Evolutionary conservation across 805 yeast species (phyloP).

Genomic region (Starmerella ratchasimensis): DNA sequence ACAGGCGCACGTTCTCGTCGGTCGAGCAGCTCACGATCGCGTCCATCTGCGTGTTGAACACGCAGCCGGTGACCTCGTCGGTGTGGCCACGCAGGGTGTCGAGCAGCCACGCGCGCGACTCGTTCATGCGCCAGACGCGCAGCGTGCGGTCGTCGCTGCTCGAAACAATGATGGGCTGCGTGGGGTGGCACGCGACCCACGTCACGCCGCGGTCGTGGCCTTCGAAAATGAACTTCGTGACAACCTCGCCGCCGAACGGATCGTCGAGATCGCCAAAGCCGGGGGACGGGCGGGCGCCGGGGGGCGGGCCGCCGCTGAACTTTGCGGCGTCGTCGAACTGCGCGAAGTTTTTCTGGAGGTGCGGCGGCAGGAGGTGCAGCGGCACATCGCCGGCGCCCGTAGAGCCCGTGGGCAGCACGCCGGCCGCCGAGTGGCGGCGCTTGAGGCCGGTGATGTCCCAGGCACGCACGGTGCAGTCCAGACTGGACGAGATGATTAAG

Average conservation of each 20-base stretch:
- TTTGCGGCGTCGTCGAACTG: constrained; percentile 3
- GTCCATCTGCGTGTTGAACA: constrained; percentile 90
- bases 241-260: constrained; percentile 85
- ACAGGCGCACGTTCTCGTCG: constrained; percentile 88
- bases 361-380: constrained; percentile 1
- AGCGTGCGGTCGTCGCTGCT: constrained; percentile 94
- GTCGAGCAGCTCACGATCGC: constrained; percentile 86
- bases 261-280: constrained; percentile 30
- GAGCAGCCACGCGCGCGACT: constrained; percentile 97
- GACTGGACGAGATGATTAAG: constrained; percentile 83
- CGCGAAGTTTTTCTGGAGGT: neutral
- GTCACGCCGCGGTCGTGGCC: constrained; percentile 98
- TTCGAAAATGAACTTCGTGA: constrained; percentile 89
- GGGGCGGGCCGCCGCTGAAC: neutral
- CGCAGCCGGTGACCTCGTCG: constrained; percentile 74
- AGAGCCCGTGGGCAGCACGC: constrained; percentile 19
- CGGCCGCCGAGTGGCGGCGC: constrained; percentile 81
- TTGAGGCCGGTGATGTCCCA: constrained; percentile 96
- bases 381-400: constrained; percentile 3
- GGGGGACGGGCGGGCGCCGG: neutral
- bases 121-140: constrained; percentile 95
- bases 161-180: constrained; percentile 83
- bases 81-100: constrained; percentile 98
- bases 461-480: constrained; percentile 97
- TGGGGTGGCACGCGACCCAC: constrained; percentile 97